Evolutionary conservation across 2,329 filamentous ascomycete species (phyloP).

Genomic region (Exophiala mesophila): DNA sequence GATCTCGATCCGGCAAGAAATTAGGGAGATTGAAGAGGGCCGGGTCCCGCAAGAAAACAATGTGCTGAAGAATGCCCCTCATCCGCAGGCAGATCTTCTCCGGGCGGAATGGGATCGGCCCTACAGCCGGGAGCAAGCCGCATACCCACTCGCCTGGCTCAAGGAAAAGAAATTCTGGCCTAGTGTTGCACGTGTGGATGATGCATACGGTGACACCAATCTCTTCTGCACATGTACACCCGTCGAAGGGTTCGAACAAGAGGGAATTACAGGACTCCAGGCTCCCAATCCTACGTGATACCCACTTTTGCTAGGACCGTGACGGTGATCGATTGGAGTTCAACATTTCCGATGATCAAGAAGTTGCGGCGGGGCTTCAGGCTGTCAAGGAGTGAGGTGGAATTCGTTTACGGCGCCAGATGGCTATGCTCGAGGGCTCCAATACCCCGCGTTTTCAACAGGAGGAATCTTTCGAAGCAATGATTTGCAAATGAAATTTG

Average conservation of each 20-base stretch:
- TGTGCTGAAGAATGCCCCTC: conserved; percentile 83
- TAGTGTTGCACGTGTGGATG: conserved; percentile 76
- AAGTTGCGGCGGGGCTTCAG: too few relatives aligned
- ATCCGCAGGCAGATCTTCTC: conserved; percentile 77
- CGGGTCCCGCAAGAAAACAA: conserved; percentile 69
- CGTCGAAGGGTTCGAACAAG: conserved; percentile 52
- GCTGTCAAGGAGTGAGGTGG: too few relatives aligned
- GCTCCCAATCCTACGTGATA: conserved; percentile 21
- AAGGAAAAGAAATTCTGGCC: conserved; percentile 99
- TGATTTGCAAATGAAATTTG: too few relatives aligned
- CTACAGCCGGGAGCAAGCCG: conserved; percentile 76
- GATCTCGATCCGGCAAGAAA: conserved; percentile 80
- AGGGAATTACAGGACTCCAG: conserved; percentile 14
- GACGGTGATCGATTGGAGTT: conserved; percentile 13
- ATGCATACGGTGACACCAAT: conserved; percentile 87
- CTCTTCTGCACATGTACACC: conserved; percentile 93
- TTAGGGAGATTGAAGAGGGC: conserved; percentile 75
- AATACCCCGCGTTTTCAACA: too few relatives aligned
- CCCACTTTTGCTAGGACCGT: too few relatives aligned
- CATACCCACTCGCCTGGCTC: conserved; percentile 77
- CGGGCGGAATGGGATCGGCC: conserved; percentile 72
- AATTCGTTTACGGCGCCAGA: too few relatives aligned
- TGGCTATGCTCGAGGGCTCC: too few relatives aligned
- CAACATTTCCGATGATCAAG: conserved; percentile 13
- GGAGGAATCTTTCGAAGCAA: too few relatives aligned